phyloP scores from a whole-genome alignment of 305 asterid species.

The Solanum hybrid region DNA sequence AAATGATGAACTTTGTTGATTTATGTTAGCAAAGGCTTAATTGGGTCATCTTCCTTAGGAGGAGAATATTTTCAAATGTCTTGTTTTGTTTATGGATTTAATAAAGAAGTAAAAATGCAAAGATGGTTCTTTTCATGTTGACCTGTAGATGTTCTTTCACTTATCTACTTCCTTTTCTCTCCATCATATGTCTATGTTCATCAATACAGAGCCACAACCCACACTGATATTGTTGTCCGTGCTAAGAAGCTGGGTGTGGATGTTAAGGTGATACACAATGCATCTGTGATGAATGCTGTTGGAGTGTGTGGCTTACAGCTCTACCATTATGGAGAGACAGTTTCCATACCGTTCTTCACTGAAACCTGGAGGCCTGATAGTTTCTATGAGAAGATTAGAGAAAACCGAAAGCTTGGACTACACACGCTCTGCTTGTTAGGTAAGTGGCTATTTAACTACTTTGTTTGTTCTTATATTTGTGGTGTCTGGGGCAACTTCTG shows the following conservation, averaged over 20 bases:
- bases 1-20: background rate
- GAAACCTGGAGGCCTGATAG: slow-evolving; percentile 96
- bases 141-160: background rate
- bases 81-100: background rate
- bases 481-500: background rate
- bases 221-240: slow-evolving; percentile 81
- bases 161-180: background rate
- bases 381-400: slow-evolving; percentile 70
- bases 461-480: background rate
- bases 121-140: background rate
- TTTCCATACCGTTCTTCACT: slow-evolving; percentile 85
- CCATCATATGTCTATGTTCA: background rate
- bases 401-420: slow-evolving; percentile 53
- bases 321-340: slow-evolving; percentile 79
- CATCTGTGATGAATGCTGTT: slow-evolving; percentile 85
- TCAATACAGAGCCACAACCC: slow-evolving; percentile 79
- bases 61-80: background rate
- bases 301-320: slow-evolving; percentile 93
- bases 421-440: slow-evolving; percentile 93
- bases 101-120: background rate
- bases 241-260: slow-evolving; percentile 72
- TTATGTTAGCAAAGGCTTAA: background rate
- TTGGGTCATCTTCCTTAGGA: background rate
- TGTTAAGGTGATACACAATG: slow-evolving; percentile 82
- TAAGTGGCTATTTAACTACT: slow-evolving; percentile 8